phyloP scores from a whole-genome alignment of 768 basidiomycete genomes.

The Boletus rubropictus region DNA sequence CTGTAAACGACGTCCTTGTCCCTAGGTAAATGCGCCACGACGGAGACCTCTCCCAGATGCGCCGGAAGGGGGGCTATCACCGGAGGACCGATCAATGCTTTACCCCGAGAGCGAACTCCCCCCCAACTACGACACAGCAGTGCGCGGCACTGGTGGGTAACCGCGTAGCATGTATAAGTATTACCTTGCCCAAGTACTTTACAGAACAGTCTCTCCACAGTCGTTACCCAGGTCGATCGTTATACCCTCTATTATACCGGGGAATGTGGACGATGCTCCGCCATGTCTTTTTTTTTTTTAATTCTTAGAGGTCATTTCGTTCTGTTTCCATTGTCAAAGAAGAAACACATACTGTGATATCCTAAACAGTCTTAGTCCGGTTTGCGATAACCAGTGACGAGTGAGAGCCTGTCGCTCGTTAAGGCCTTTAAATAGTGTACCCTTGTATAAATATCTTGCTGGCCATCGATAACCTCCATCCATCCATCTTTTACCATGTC shows the following conservation, averaged over 20 bases:
- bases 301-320: too few relatives aligned
- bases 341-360: too few relatives aligned
- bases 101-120: constrained; percentile 2
- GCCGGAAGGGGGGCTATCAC: background rate
- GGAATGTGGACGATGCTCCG: too few relatives aligned
- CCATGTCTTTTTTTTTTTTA: too few relatives aligned
- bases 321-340: too few relatives aligned
- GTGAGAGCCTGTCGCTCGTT: too few relatives aligned
- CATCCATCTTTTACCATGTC: constrained; percentile 9
- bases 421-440: too few relatives aligned
- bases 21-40: constrained; percentile 1
- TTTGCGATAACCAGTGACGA: too few relatives aligned
- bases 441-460: too few relatives aligned
- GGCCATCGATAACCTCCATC: too few relatives aligned
- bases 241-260: background rate
- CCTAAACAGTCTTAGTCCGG: too few relatives aligned
- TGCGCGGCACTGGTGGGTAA: background rate
- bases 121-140: constrained; percentile 19
- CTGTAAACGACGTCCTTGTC: background rate
- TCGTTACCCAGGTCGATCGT: background rate
- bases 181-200: background rate
- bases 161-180: background rate
- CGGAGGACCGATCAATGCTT: background rate
- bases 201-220: too few relatives aligned
- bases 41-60: constrained; percentile 8